phyloP scores from a whole-genome alignment of 352 stramenopile genomes.

The Phytophthora meadii region DNA sequence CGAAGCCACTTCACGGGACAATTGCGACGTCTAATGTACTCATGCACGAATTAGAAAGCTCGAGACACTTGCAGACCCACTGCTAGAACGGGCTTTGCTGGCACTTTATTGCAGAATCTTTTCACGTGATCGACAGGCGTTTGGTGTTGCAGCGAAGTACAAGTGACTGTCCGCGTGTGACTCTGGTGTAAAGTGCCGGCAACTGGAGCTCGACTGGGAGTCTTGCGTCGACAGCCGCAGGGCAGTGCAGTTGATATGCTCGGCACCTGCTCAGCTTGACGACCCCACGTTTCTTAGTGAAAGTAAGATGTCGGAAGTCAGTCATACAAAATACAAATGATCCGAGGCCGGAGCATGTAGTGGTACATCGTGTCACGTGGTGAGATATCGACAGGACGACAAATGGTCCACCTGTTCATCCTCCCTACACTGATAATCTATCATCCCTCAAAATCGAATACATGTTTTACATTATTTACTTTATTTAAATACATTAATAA shows the following conservation, averaged over 20 bases:
- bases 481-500: neutral
- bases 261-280: slow-evolving; percentile 16
- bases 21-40: too few species aligned
- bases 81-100: too few species aligned
- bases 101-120: slow-evolving; percentile 1
- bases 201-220: neutral
- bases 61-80: slow-evolving; percentile 13
- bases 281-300: slow-evolving; percentile 8
- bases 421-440: neutral
- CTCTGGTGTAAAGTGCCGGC: slow-evolving; percentile 23
- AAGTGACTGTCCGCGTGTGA: slow-evolving; percentile 20
- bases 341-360: slow-evolving; percentile 6
- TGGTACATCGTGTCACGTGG: slow-evolving; percentile 4
- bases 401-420: slow-evolving; percentile 1
- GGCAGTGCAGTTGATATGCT: slow-evolving; percentile 4
- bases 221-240: neutral
- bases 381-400: slow-evolving; percentile 17
- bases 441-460: neutral
- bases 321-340: slow-evolving; percentile 23
- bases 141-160: slow-evolving; percentile 17
- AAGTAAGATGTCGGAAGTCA: slow-evolving; percentile 23
- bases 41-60: neutral
- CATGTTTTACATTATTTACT: neutral
- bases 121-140: neutral
- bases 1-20: slow-evolving; percentile 10